phyloP scores from a whole-genome alignment of 2,329 filamentous ascomycete species.

The Penicillium sp. region DNA sequence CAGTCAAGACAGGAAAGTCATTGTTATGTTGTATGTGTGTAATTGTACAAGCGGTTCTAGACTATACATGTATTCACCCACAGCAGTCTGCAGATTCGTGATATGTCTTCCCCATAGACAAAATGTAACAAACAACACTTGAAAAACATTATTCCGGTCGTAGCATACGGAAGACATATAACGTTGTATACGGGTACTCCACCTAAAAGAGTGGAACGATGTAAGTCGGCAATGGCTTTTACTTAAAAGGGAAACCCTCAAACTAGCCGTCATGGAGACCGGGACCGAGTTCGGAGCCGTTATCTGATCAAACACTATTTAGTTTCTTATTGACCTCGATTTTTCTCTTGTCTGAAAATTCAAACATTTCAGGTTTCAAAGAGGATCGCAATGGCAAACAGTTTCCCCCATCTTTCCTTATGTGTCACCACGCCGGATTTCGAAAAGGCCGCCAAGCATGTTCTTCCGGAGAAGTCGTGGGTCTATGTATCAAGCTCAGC shows the following conservation, averaged over 20 bases:
- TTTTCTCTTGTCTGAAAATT: background rate
- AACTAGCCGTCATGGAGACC: background rate
- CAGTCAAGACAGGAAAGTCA: too few relatives aligned
- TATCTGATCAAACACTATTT: background rate
- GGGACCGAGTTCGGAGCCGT: constrained; percentile 3
- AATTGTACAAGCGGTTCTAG: too few relatives aligned
- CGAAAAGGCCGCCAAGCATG: constrained; percentile 15
- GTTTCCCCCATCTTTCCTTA: constrained; percentile 5
- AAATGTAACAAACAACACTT: too few relatives aligned
- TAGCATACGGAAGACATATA: too few relatives aligned
- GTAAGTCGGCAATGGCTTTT: constrained; percentile 1
- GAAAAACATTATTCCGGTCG: too few relatives aligned
- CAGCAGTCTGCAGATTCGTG: too few relatives aligned
- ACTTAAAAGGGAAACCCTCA: background rate
- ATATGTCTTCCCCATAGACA: too few relatives aligned
- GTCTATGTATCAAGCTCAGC: constrained; percentile 21
- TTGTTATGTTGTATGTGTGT: too few relatives aligned
- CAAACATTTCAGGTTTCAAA: background rate
- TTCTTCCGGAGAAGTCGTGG: constrained; percentile 20
- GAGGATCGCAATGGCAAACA: constrained; percentile 9
- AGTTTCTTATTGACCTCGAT: background rate
- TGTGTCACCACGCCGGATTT: constrained; percentile 15
- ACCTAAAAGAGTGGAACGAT: too few relatives aligned
- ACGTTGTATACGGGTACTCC: too few relatives aligned
- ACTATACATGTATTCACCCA: too few relatives aligned